These are phyloP conservation scores for Ceratobasidium sp. DNA, from an alignment of 1,284 basidiomycete species.

Conservation along the genomic window DNA sequence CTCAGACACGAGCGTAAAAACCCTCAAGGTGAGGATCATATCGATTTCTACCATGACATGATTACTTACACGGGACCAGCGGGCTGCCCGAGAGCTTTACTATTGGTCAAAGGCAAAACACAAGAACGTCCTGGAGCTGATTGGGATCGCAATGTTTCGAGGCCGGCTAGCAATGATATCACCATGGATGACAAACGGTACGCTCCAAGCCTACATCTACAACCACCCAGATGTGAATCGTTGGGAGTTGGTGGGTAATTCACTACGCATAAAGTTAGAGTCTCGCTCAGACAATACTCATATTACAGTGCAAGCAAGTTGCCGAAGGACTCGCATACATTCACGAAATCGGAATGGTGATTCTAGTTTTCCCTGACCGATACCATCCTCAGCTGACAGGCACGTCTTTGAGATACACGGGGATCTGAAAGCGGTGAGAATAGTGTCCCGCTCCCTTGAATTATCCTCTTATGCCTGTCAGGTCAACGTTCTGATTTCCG, in stretches of 20 bases:
- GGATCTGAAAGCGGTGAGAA: conserved; percentile 11
- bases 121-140: conserved; percentile 11
- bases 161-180: conserved; percentile 16
- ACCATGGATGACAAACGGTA: conserved; percentile 24
- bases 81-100: conserved; percentile 30
- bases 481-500: conserved; percentile 10
- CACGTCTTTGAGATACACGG: neutral
- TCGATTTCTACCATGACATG: no score
- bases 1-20: neutral
- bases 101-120: conserved; percentile 30
- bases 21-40: neutral
- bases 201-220: neutral
- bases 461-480: neutral
- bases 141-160: conserved; percentile 8
- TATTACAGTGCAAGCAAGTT: conserved; percentile 16
- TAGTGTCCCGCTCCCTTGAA: no score
- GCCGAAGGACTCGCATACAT: conserved; percentile 14
- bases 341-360: conserved; percentile 3
- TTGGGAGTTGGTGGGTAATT: conserved; percentile 8
- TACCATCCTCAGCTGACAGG: neutral
- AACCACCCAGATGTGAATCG: neutral
- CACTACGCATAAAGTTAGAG: neutral
- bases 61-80: neutral
- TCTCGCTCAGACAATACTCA: neutral
- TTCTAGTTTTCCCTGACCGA: no score